A percentile compares a stretch with the other conserved stretches of the same genome.
phyloP scores from a whole-genome alignment of 192 early-diverging fungal genomes.

The Entomortierella chlamydospora region DNA sequence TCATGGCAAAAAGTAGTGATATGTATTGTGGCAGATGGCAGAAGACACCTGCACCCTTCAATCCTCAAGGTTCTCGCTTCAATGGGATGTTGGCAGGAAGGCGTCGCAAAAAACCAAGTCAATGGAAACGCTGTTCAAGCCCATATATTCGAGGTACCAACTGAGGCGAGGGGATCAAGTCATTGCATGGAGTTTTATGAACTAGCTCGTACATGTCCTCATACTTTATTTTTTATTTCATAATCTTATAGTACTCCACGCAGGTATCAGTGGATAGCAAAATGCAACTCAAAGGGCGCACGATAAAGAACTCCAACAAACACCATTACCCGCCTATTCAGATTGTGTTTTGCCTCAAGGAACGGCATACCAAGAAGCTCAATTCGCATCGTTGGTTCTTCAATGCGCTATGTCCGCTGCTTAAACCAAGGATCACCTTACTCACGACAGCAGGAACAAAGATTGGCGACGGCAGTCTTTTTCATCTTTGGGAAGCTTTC shows the following conservation, averaged over 20 bases:
- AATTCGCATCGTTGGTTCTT: conserved; percentile 56
- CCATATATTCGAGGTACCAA: conserved; percentile 46
- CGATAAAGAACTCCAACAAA: conserved; percentile 45
- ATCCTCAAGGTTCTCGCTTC: conserved; percentile 42
- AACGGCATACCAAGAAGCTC: conserved; percentile 54
- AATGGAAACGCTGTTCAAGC: conserved; percentile 49
- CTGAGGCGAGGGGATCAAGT: too few species aligned
- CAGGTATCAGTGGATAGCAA: conserved; percentile 52
- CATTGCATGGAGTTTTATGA: too few species aligned
- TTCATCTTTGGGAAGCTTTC: conserved; percentile 48
- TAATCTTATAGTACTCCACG: conserved; percentile 24
- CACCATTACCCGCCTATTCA: conserved; percentile 49
- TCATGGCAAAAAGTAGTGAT: conserved; percentile 52
- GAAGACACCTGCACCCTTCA: conserved; percentile 21
- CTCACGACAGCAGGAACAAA: conserved; percentile 50
- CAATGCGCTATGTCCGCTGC: conserved; percentile 37
- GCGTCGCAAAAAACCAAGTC: conserved; percentile 51
- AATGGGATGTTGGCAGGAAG: conserved; percentile 55
- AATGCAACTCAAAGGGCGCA: conserved; percentile 38
- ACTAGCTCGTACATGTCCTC: not conserved
- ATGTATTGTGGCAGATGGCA: conserved; percentile 51
- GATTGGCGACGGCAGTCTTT: conserved; percentile 46
- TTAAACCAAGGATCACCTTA: conserved; percentile 39
- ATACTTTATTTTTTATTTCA: not conserved
- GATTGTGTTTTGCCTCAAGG: conserved; percentile 51